Percentiles rank a stretch among this genome's conserved stretches.
Evolutionary conservation across 495 filamentous ascomycete genomes (phyloP).

Genomic region (Xeromyces bisporus): DNA sequence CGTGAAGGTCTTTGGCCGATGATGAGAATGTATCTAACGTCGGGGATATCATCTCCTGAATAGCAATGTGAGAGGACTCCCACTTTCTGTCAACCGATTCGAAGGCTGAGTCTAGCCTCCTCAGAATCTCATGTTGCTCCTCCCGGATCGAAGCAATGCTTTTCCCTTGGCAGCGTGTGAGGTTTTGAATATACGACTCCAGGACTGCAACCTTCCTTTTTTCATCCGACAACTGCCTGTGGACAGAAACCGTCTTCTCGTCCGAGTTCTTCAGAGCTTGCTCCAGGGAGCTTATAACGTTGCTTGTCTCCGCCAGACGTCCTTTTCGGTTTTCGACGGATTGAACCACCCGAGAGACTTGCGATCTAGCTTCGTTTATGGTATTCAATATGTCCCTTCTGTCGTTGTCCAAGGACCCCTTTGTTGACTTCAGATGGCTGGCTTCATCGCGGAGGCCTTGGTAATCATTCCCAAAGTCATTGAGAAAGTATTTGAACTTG

Average conservation of each 20-base stretch:
- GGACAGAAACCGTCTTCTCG: conserved; percentile 4
- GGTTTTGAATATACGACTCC: conserved; percentile 20
- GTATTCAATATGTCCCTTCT: conserved; percentile 9
- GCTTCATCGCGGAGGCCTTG: conserved; percentile 15
- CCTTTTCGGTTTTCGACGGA: conserved; percentile 6
- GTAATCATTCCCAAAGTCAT: conserved; percentile 19
- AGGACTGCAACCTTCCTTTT: conserved; percentile 12
- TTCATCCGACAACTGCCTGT: conserved; percentile 13
- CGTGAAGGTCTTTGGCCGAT: conserved; percentile 7
- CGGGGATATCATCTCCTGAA: conserved; percentile 4
- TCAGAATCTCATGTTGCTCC: conserved; percentile 12
- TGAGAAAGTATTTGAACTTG: conserved; percentile 19
- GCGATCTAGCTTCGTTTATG: conserved; percentile 10
- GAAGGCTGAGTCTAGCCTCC: conserved; percentile 7
- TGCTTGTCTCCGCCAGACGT: conserved; percentile 6
- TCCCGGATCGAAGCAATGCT: conserved; percentile 11
- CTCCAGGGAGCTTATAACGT: conserved; percentile 5
- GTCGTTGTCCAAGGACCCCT: conserved; percentile 11
- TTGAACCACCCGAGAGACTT: conserved; percentile 7
- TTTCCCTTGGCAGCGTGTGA: conserved; percentile 11
- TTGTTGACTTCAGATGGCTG: conserved; percentile 9
- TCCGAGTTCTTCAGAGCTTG: conserved; percentile 9
- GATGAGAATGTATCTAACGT: conserved; percentile 7
- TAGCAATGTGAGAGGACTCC: conserved; percentile 4
- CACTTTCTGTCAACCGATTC: conserved; percentile 4